phyloP scores from a whole-genome alignment of 345 rosid species.

The Citrus reticulata region DNA sequence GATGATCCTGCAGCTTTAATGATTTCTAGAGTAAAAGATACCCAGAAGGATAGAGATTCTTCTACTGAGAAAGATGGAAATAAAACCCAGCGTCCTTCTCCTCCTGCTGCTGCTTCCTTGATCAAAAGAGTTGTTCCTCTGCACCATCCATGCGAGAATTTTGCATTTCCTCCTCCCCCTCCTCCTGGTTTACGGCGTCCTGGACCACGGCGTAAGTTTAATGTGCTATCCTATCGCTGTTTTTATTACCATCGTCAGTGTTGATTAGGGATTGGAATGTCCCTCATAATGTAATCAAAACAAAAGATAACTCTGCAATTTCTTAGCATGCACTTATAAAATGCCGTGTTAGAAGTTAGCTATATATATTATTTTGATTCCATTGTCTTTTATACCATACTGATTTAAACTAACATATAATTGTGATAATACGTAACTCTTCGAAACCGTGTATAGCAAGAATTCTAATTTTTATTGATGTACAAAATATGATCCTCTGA shows the following conservation, averaged over 20 bases:
- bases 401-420: background rate
- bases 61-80: slow-evolving; percentile 26
- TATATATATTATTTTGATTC: background rate
- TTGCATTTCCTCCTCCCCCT: slow-evolving; percentile 86
- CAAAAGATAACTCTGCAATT: background rate
- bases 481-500: background rate
- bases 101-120: background rate
- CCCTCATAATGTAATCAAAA: background rate
- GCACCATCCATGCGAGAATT: slow-evolving; percentile 60
- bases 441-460: background rate
- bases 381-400: background rate
- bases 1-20: slow-evolving; percentile 21
- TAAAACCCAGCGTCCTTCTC: slow-evolving; percentile 29
- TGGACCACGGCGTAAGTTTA: slow-evolving; percentile 72
- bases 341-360: background rate
- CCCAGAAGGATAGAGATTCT: slow-evolving; percentile 17
- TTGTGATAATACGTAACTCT: background rate
- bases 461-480: background rate
- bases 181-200: slow-evolving; percentile 55
- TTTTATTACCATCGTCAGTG: background rate
- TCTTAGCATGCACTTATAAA: background rate
- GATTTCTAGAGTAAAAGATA: slow-evolving; percentile 6
- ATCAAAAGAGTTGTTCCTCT: slow-evolving; percentile 5
- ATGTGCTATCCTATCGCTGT: background rate
- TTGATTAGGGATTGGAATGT: background rate